A percentile compares a stretch with the other conserved stretches of the same genome.
phyloP scores from a whole-genome alignment of 306 rosid species.

The Delonix regia region DNA sequence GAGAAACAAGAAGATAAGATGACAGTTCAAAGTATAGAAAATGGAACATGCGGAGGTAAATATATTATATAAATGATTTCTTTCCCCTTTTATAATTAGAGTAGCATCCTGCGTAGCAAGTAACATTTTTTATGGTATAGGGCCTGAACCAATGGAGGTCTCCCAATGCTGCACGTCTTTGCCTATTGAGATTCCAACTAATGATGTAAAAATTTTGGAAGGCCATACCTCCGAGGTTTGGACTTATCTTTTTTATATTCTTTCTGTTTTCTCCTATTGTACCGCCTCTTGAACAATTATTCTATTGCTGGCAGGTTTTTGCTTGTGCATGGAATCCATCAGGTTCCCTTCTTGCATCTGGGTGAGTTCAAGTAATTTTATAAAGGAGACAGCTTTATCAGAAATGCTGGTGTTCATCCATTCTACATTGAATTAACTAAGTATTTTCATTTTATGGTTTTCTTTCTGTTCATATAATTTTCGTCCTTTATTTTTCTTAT shows the following conservation, averaged over 20 bases:
- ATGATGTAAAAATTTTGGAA: constrained; percentile 58
- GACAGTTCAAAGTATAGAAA: constrained; percentile 43
- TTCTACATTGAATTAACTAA: constrained; percentile 19
- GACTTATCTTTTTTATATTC: constrained; percentile 18
- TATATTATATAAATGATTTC: background rate
- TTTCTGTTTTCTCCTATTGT: background rate
- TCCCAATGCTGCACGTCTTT: constrained; percentile 38
- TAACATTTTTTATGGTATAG: constrained; percentile 38
- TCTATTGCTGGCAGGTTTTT: constrained; percentile 51
- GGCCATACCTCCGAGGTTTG: constrained; percentile 76
- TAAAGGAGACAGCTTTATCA: constrained; percentile 7
- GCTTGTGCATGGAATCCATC: constrained; percentile 83
- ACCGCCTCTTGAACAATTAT: constrained; percentile 19
- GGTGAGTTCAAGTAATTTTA: constrained; percentile 47
- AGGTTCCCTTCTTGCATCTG: constrained; percentile 73
- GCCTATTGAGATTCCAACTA: constrained; percentile 44
- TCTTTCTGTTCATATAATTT: background rate
- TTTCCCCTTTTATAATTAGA: background rate
- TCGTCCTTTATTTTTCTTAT: background rate
- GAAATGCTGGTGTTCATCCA: constrained; percentile 8
- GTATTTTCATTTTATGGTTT: background rate
- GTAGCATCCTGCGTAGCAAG: background rate
- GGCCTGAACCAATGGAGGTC: constrained; percentile 72
- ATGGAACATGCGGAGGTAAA: constrained; percentile 49
- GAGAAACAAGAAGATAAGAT: constrained; percentile 51